These are phyloP conservation scores for Globisporangium nodosum DNA, from an alignment of 352 stramenopile species.

Conservation along the genomic window DNA sequence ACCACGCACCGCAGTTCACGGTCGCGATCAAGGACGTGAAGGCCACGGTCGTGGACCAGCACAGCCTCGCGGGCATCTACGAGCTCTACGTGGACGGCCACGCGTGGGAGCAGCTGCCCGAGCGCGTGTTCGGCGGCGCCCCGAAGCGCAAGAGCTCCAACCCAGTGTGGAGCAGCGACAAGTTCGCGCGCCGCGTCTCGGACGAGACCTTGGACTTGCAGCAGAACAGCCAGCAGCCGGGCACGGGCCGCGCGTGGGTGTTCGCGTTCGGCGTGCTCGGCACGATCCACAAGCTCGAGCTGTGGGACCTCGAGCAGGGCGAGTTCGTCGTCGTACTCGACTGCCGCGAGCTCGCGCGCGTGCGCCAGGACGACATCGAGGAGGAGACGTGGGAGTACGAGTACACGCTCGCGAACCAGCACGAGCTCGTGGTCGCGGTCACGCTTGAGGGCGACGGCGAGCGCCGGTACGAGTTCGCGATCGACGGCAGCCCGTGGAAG, in stretches of 20 bases:
- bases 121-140: constrained; percentile 35
- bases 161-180: constrained; percentile 72
- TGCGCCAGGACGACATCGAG: constrained; percentile 62
- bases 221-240: constrained; percentile 32
- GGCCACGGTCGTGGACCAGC: constrained; percentile 62
- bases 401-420: constrained; percentile 64
- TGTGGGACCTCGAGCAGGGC: constrained; percentile 59
- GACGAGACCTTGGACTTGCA: constrained; percentile 37
- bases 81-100: constrained; percentile 57
- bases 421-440: constrained; percentile 60
- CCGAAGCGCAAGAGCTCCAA: constrained; percentile 19
- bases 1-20: constrained; percentile 31
- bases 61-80: constrained; percentile 66
- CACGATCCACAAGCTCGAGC: constrained; percentile 70
- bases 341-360: constrained; percentile 45
- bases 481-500: constrained; percentile 65
- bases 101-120: constrained; percentile 58
- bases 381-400: constrained; percentile 69
- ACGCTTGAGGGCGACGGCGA: constrained; percentile 61
- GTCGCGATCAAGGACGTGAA: constrained; percentile 75
- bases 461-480: constrained; percentile 60
- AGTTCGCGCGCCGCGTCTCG: constrained; percentile 70
- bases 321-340: constrained; percentile 80
- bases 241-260: constrained; percentile 62
- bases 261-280: constrained; percentile 77